Conservation (phyloP, 2,329 filamentous ascomycete species). For the Microsporum canis region DNA sequence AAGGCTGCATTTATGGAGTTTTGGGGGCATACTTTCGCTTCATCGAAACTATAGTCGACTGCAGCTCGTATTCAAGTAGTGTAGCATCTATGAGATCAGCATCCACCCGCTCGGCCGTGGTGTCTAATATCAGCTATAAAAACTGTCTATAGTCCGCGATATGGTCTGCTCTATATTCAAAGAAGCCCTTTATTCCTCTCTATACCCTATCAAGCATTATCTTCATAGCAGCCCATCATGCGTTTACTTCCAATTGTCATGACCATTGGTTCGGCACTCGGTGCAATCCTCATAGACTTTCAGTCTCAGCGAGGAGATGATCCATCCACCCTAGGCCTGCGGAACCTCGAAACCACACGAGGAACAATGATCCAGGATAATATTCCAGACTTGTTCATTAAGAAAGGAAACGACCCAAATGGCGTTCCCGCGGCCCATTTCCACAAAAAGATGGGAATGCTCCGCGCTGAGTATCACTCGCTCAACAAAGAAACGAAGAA, state of each 20-base stretch:
- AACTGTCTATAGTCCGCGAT: neutral
- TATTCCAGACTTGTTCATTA: conserved; percentile 9
- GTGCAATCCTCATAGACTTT: conserved; percentile 9
- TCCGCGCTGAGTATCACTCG: conserved; percentile 11
- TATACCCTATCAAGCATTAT: neutral
- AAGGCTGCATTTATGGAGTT: neutral
- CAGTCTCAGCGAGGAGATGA: conserved; percentile 10
- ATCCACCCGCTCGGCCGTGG: neutral
- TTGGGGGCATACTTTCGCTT: neutral
- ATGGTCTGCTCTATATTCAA: neutral
- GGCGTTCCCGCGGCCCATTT: conserved; percentile 8
- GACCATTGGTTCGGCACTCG: conserved; percentile 1
- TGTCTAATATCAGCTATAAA: neutral
- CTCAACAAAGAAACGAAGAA: conserved; percentile 9
- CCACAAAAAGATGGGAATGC: conserved; percentile 9
- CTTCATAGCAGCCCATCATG: neutral
- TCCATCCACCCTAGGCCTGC: conserved; percentile 8
- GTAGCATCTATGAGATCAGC: neutral
- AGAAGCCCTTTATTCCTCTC: neutral
- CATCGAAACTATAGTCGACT: neutral
- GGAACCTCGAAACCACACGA: conserved; percentile 10
- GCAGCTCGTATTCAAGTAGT: neutral
- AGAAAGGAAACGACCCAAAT: conserved; percentile 9
- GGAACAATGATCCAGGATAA: conserved; percentile 7
- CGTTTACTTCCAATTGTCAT: conserved; percentile 7